Evolutionary conservation across 495 filamentous ascomycete species (phyloP), one percentile per base, ranked within the genome.

Genomic region (Oidiodendron maius): DNA sequence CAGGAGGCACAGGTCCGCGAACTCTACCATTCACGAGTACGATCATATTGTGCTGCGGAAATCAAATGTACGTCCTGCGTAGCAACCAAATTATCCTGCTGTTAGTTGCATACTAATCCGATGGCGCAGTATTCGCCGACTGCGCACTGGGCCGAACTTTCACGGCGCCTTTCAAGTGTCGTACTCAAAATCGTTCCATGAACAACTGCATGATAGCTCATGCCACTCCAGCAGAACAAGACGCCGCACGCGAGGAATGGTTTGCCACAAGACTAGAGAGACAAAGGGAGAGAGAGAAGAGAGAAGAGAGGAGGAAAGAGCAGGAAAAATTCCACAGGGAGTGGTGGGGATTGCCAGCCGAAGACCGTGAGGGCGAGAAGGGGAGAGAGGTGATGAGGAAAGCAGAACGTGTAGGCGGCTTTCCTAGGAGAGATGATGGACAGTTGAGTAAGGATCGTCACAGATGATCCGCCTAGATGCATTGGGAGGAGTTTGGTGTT

Each of bases 211-310:
- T 98, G 91, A 65, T 90, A 44, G 59, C 71, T 32, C 83, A 94
- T 67, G 90, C 91, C 15, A 93, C 85, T 34, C 85, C 77, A 44
- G 82, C 80, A 46, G 86, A 95, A 66, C 79, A 89, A 61, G 93
- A 98, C 68, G 80, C 78, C 15, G 93, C 93, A 53, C 74, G 93
- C 23, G 88, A 94, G 62, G 88, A 97, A 60, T 98, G 93, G 94
- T 96, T 97, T 61, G 76, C 79, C 38, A 74, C 71, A 38, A 75
- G 79, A 52, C 72, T 83, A 54, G 77, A 87, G 67, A 74, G 89
- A 57, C 71, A 76, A 43, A 66, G 68, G 32, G 75, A 80, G 69
- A 64, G 75, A 40, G 81, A 86, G 64, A 70, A 73, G 44, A 83
- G 84, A 41, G 71, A 77, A 45, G 67, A 61, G 47, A 64, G 70